Evolutionary conservation across 345 rosid genomes (phyloP).

Genomic region (Cardamine chenopodiifolia): DNA sequence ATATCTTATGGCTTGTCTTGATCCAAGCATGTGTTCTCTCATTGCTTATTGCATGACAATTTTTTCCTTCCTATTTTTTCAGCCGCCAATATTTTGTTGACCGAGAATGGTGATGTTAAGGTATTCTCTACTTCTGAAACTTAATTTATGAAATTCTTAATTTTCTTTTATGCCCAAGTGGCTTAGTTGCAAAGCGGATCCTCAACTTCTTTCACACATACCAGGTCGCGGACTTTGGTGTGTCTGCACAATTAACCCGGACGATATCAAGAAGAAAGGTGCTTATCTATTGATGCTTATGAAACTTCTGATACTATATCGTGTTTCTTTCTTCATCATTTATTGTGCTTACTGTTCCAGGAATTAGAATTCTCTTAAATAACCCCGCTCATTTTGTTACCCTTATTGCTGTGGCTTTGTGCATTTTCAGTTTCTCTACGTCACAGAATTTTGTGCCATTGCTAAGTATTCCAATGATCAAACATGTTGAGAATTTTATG

Average conservation of each 20-base stretch:
- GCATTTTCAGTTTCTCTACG: background rate
- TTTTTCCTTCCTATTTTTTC: conserved; percentile 45
- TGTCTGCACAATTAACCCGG: conserved; percentile 97
- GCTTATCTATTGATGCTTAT: conserved; percentile 34
- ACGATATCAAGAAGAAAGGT: conserved; percentile 99
- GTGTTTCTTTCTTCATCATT: conserved; percentile 7
- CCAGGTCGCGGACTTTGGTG: conserved; percentile 99
- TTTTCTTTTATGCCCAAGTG: conserved; percentile 2
- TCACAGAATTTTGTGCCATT: conserved; percentile 11
- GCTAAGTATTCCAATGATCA: conserved; percentile 20
- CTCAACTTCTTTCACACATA: conserved; percentile 34
- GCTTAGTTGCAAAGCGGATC: conserved; percentile 28
- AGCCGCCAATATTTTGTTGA: conserved; percentile 95
- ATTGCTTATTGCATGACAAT: conserved; percentile 38
- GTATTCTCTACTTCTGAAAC: conserved; percentile 48
- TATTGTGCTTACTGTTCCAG: conserved; percentile 1
- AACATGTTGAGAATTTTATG: conserved; percentile 9
- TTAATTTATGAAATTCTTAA: conserved; percentile 7
- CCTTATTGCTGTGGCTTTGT: conserved; percentile 5
- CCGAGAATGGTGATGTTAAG: conserved; percentile 98
- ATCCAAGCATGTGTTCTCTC: conserved; percentile 4
- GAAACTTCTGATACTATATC: conserved; percentile 16
- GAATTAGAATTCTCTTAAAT: background rate
- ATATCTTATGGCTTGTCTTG: conserved; percentile 9
- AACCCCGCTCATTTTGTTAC: background rate